phyloP scores from a whole-genome alignment of 2,329 filamentous ascomycete genomes.

The Fusarium sp. region DNA sequence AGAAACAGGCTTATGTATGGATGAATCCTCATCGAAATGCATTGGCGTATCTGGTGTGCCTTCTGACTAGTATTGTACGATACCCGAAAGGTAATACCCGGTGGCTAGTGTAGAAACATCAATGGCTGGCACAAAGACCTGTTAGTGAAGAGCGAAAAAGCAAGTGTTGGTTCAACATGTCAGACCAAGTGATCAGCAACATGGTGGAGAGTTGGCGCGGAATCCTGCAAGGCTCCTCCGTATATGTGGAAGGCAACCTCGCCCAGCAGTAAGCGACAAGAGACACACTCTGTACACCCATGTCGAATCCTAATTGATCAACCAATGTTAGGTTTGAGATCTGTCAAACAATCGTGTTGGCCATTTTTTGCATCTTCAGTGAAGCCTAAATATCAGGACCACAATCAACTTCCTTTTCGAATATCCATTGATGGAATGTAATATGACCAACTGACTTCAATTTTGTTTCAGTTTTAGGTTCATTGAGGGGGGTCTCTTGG shows the following conservation, averaged over 20 bases:
- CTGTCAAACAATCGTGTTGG: constrained; percentile 34
- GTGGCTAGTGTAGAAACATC: neutral
- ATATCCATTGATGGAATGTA: constrained; percentile 3
- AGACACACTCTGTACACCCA: constrained; percentile 11
- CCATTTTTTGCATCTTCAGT: constrained; percentile 19
- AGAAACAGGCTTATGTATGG: constrained; percentile 1
- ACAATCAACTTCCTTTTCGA: constrained; percentile 7
- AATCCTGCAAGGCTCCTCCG: constrained; percentile 18
- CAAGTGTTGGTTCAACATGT: constrained; percentile 15
- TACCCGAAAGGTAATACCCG: constrained; percentile 18
- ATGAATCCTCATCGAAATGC: neutral
- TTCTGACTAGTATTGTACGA: constrained; percentile 3
- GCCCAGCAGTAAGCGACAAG: constrained; percentile 8
- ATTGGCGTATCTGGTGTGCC: constrained; percentile 6
- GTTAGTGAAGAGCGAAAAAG: neutral
- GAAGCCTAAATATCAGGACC: neutral
- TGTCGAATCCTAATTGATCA: constrained; percentile 20
- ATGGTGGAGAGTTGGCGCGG: constrained; percentile 15
- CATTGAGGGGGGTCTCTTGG: constrained; percentile 1
- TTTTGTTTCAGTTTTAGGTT: constrained; percentile 10
- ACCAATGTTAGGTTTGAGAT: constrained; percentile 24
- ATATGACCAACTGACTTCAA: constrained; percentile 1
- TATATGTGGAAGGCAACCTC: constrained; percentile 17
- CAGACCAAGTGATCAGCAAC: constrained; percentile 21
- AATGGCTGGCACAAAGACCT: constrained; percentile 1